Base-by-base conservation (phyloP, 2,329 filamentous ascomycete species). In the Penicillium janthinellum region DNA sequence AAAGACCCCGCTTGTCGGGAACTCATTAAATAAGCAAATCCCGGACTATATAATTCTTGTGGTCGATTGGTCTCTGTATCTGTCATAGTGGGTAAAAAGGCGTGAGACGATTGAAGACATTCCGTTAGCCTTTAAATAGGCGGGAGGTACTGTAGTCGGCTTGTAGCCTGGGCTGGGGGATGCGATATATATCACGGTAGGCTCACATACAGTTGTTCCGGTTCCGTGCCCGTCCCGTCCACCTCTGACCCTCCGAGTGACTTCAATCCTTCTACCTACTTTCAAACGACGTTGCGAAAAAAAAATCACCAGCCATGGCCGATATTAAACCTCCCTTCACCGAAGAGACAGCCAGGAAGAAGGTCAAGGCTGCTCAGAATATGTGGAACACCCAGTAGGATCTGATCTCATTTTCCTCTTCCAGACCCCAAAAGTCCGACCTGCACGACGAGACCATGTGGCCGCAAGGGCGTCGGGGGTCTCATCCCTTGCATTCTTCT, bases 301-400 rank as follows among this genome's bases (percentile, higher is more conserved):
- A 20, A 15, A 42, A 15, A 42, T 41, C 39, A 2, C 48, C 17
- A 50, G 31, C 51, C 25, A 79, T 79, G 77, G 76, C 77, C 3
- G 70, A 74, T 54, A 64, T 78, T 37, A 77, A 73, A 51, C 91
- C 92, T 4, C 91, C 91, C 0, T 96, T 92, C 73, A 94, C 86
- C 4, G 80, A 84, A 25, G 88, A 91, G 71, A 88, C 87, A 1
- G 92, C 92, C 2, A 79, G 79, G 15, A 79, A 82, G 59, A 96
- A 96, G 74, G 91, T 96, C 63, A 96, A 96, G 77, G 88, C 87
- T 17, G 91, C 90, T 0, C 92, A 96, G 72, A 85, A 91, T 72
- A 81, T 88, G 3, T 96, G 92, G 92, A 96, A 96, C 70, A 89
- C 87, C 1, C 84, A 81, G 89, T 91, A 75, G 65, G 78, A 60